Base-by-base conservation (phyloP, 768 basidiomycete genomes). In the Naganishia onofrii region DNA sequence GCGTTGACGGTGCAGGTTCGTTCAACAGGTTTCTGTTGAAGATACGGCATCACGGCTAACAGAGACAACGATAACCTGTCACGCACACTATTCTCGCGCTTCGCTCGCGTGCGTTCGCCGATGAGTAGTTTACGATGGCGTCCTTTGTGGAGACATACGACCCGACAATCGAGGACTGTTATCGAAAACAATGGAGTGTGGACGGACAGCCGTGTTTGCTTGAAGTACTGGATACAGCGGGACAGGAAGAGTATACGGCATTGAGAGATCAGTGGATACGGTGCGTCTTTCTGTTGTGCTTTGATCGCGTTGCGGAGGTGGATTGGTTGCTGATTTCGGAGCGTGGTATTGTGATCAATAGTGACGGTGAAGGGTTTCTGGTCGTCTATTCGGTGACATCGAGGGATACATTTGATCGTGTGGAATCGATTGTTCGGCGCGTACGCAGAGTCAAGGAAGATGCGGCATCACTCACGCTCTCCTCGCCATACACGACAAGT, bases 111-210 rank as follows among this genome's bases (percentile, higher is more conserved):
- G 3, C 3, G 23, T 10, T 28, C 48, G 19, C 29, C 4, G 5
- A 56, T 52, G 56, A 32, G 68, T 74, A 96, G 93, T 97, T 96
- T 79, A 94, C 93, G 64, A 86, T 94, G 79, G 91, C 91, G 82
- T 94, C 92, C 80, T 96, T 95, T 81, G 93, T 96, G 82, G 92
- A 93, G 92, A 92, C 92, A 65, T 97, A 97, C 82, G 93, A 97
- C 84, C 93, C 93, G 69, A 97, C 93, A 76, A 97, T 97, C 87
- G 93, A 97, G 83, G 93, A 96, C 81, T 93, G 93, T 72, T 96
- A 97, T 83, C 87, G 93, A 77, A 95, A 94, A 81, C 92, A 93
- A 80, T 86, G 93, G 75, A 88, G 93, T 68, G 92, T 96, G 73
- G 93, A 95, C 82, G 92, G 93, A 79, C 87, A 89, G 76, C 93